These are phyloP conservation scores for Clarkia xantiana DNA, from an alignment of 345 rosid species.

Conservation along the genomic window DNA sequence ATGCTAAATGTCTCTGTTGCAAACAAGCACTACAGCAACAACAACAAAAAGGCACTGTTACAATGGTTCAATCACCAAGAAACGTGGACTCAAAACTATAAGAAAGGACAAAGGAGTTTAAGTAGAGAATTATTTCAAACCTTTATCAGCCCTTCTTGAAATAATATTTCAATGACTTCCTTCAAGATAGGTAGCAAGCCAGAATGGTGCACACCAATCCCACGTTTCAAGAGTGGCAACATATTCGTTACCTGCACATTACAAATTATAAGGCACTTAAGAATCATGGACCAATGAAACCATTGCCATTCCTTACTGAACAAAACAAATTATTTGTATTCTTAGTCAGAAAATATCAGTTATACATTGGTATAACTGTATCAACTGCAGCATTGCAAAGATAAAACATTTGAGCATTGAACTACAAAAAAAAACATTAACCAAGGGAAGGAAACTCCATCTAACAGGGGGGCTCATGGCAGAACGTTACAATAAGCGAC, in stretches of 20 bases:
- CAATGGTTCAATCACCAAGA: too few relatives aligned
- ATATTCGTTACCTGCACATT: conserved; percentile 67
- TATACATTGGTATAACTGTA: too few relatives aligned
- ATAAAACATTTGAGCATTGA: too few relatives aligned
- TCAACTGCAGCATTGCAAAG: too few relatives aligned
- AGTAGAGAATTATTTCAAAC: conserved; percentile 19
- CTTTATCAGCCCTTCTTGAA: conserved; percentile 98
- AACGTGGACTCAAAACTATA: not conserved
- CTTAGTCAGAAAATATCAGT: too few relatives aligned
- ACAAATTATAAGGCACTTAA: not conserved
- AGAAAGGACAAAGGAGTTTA: not conserved
- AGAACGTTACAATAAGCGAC: too few relatives aligned
- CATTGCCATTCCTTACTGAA: too few relatives aligned
- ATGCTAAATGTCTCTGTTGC: conserved; percentile 99
- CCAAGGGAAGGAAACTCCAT: too few relatives aligned
- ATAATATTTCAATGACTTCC: conserved; percentile 94
- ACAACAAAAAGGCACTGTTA: not conserved
- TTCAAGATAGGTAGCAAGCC: conserved; percentile 96
- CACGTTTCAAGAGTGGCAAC: conserved; percentile 91
- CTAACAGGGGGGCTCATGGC: too few relatives aligned
- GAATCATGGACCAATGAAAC: too few relatives aligned
- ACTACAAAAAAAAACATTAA: too few relatives aligned
- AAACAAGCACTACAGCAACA: conserved; percentile 61
- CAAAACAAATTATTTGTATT: too few relatives aligned
- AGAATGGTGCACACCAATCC: conserved; percentile 98